phyloP scores from a whole-genome alignment of 75 land plant genomes.

The Sequoiadendron giganteum region DNA sequence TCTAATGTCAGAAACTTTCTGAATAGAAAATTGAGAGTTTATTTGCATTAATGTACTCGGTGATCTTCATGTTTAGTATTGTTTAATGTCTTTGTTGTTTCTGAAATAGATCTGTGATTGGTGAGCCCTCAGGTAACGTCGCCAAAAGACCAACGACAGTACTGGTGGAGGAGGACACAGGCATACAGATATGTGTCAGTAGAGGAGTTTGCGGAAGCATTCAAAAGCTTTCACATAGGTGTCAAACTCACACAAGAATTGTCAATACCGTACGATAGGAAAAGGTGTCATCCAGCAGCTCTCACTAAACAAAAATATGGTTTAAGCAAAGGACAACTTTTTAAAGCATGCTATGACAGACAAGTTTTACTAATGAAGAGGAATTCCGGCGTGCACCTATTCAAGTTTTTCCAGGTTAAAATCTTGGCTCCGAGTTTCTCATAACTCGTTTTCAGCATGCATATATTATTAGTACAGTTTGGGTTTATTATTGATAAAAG shows the following conservation, averaged over 20 bases:
- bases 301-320: slow-evolving; percentile 41
- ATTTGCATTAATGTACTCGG: too few species aligned
- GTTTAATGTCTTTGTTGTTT: too few species aligned
- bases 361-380: slow-evolving; percentile 47
- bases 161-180: slow-evolving; percentile 32
- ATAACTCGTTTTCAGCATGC: neutral
- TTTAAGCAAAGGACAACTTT: slow-evolving; percentile 31
- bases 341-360: slow-evolving; percentile 32
- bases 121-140: slow-evolving; percentile 36
- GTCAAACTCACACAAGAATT: slow-evolving; percentile 24
- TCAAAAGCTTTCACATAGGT: slow-evolving; percentile 42
- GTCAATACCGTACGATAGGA: slow-evolving; percentile 36
- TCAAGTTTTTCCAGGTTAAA: slow-evolving; percentile 32
- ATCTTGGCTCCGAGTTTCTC: neutral
- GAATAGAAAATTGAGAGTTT: too few species aligned
- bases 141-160: slow-evolving; percentile 56
- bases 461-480: neutral
- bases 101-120: neutral
- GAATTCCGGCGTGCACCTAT: slow-evolving; percentile 40
- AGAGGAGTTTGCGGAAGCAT: slow-evolving; percentile 43
- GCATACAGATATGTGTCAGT: slow-evolving; percentile 42
- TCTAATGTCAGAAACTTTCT: too few species aligned
- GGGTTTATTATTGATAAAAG: neutral
- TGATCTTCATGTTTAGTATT: too few species aligned
- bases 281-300: slow-evolving; percentile 44